A percentile compares a stretch with the other conserved stretches of the same genome.
These are phyloP conservation scores for Scutellaria barbata DNA, from an alignment of 257 asterid genomes.

Conservation along the genomic window DNA sequence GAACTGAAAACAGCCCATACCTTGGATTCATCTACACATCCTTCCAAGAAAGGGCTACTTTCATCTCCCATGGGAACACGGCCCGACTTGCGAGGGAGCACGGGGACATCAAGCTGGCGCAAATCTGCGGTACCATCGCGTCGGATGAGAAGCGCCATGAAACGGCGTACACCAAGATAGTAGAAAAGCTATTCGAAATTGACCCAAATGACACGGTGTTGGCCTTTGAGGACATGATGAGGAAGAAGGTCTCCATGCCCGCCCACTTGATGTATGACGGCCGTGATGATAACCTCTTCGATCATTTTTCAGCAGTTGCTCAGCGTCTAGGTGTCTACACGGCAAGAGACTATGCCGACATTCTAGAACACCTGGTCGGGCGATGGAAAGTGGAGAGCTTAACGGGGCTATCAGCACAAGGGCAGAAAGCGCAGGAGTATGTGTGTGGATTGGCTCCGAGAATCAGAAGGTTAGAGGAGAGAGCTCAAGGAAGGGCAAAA, in stretches of 20 bases:
- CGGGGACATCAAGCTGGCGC: slow-evolving; percentile 76
- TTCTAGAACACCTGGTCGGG: slow-evolving; percentile 67
- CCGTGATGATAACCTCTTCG: slow-evolving; percentile 64
- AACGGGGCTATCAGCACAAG: slow-evolving; percentile 61
- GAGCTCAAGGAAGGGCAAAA: slow-evolving; percentile 66
- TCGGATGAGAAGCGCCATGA: slow-evolving; percentile 87
- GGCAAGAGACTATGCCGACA: slow-evolving; percentile 76
- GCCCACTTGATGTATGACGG: slow-evolving; percentile 91
- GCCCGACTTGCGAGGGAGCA: slow-evolving; percentile 74
- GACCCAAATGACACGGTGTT: slow-evolving; percentile 78
- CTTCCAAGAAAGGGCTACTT: slow-evolving; percentile 87
- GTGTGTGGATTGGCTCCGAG: slow-evolving; percentile 72
- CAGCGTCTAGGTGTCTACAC: slow-evolving; percentile 76
- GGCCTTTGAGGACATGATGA: slow-evolving; percentile 84
- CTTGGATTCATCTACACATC: slow-evolving; percentile 86
- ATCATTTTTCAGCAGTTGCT: slow-evolving; percentile 75
- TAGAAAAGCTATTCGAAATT: slow-evolving; percentile 73
- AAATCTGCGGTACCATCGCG: slow-evolving; percentile 78
- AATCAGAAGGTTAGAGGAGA: slow-evolving; percentile 69
- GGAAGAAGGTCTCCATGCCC: slow-evolving; percentile 82
- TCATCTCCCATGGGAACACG: slow-evolving; percentile 81
- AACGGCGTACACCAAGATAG: slow-evolving; percentile 82
- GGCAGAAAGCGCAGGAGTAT: slow-evolving; percentile 75
- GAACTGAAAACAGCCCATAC: slow-evolving; percentile 79
- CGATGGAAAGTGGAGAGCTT: slow-evolving; percentile 70